Evolutionary conservation across 2,329 filamentous ascomycete genomes (phyloP), one percentile per base, ranked within the genome.

Genomic region (Hypoxylon sp.): DNA sequence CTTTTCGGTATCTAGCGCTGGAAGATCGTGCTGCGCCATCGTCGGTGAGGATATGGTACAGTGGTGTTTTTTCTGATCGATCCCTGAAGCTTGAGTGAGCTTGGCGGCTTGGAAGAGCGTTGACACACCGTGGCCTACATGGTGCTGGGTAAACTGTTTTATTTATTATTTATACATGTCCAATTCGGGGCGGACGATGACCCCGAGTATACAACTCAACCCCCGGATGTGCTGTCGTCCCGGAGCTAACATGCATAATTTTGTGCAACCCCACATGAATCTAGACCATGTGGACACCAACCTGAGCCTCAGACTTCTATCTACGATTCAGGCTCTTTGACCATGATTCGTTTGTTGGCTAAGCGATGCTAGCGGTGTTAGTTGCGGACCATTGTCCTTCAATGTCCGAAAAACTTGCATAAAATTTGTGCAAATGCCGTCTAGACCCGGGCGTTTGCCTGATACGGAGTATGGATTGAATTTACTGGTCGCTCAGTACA

Each of bases 211-310:
- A 51, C 17, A 21, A 42, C 39, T n/a, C 10, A 24, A 39, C 21
- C 19, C 21, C 54, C 62, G 62, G 62, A 59, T 62, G 35, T 39
- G 44, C 52, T 42, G 27, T 66, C 48, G 24, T 62, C 52, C 62
- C 57, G 62, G 57, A 32, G 32, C 17, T 47, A 52, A 29, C 17
- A 6, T 31, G 62, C 62, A 69, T 69, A 69, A 63, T 19, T 55
- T 66, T 69, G 52, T 69, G 58, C 62, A 66, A 15, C 6, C 53
- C 66, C 48, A 55, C 48, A 56, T 42, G 24, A 8, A 3, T 61
- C 39, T 24, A 8, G 24, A 29, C 46, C 35, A 57, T 57, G 51
- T 46, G 56, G 35, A 46, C 11, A 51, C 8, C 17, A 27, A 29
- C 15, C 39, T 35, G 48, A 27, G 24, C 39, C 54, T 58, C 27